Base-by-base conservation (phyloP, 2,329 filamentous ascomycete genomes). In the Colletotrichum sp. region DNA sequence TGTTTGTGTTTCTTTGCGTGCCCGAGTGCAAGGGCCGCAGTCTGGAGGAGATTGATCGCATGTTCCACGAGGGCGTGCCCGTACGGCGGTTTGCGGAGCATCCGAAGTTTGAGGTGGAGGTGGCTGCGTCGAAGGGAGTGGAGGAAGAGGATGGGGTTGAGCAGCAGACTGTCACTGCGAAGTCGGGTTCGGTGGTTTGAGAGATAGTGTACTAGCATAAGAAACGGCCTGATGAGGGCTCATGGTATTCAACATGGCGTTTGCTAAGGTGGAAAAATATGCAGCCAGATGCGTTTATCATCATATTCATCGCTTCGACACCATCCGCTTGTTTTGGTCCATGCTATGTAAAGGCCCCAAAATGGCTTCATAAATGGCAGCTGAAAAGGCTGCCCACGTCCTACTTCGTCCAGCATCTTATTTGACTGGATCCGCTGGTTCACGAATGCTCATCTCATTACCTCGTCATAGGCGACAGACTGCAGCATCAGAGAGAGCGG, bases 41-140 rank as follows among this genome's bases (percentile, higher is more conserved):
- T 7, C 78, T 81, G 2, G 79, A 81, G 69, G 79, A 81, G 65
- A 74, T 81, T 16, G 79, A 80, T 61, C 71, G 78, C 69, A 56
- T 79, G 43, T 79, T 81, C 55, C 77, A 80, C 48, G 65, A 73
- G 16, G 70, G 65, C 13, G 63, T 75, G 38, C 64, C 55, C 3
- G 69, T 80, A 28, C 56, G 77, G 34, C 77, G 77, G 63, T 80
- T 81, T 67, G 78, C 24, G 13, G 36, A 73, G 3, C 28, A 69
- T 26, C 78, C 80, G 9, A 56, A 14, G 32, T 32, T 38, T 3
- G 67, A 74, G 36, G 21, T 18, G 10, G 26, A 36, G 28, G 24
- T 68, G 3, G 7, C n/a, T 18, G 18, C 38, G 13, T n/a, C 21
- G 12, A 67, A 75, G 55, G 63, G 30, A 24, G 10, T 21, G 32